A percentile compares a stretch with the other conserved stretches of the same genome.
phyloP scores from a whole-genome alignment of 495 filamentous ascomycete genomes.

The Penicillium parvum region DNA sequence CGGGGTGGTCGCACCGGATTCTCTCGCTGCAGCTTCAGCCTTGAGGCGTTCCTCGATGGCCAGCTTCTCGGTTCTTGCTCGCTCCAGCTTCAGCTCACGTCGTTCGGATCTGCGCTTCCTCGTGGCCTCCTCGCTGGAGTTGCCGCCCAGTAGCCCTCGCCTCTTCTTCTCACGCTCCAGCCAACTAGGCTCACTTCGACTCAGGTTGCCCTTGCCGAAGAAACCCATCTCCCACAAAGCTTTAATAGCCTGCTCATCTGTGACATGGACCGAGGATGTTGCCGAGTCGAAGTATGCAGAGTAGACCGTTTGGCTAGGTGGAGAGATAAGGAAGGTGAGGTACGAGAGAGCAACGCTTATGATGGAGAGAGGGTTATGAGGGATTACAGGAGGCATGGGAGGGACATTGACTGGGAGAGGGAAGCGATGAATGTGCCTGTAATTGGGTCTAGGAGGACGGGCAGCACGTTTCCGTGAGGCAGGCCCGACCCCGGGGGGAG shows the following conservation, averaged over 20 bases:
- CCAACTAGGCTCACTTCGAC: slow-evolving; percentile 93
- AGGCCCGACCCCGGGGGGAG: too few species aligned
- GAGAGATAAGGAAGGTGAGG: slow-evolving; percentile 64
- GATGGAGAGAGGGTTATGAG: slow-evolving; percentile 86
- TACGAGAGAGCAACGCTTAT: slow-evolving; percentile 73
- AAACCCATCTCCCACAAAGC: slow-evolving; percentile 94
- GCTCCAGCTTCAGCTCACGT: slow-evolving; percentile 77
- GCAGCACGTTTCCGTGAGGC: slow-evolving; percentile 7
- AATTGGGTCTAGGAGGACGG: slow-evolving; percentile 60
- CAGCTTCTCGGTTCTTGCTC: slow-evolving; percentile 79
- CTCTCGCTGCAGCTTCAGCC: slow-evolving; percentile 51
- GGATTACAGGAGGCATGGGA: slow-evolving; percentile 81
- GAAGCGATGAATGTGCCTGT: slow-evolving; percentile 66
- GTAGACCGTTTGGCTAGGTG: slow-evolving; percentile 67
- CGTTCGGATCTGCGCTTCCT: slow-evolving; percentile 71
- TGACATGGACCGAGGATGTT: slow-evolving; percentile 81
- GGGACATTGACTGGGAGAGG: slow-evolving; percentile 74
- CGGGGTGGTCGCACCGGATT: slow-evolving; percentile 17
- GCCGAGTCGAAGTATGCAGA: slow-evolving; percentile 70
- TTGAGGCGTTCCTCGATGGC: slow-evolving; percentile 67
- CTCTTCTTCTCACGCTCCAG: slow-evolving; percentile 73
- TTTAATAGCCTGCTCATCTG: slow-evolving; percentile 65
- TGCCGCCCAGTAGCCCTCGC: slow-evolving; percentile 55
- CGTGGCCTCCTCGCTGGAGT: slow-evolving; percentile 77
- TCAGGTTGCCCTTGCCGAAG: slow-evolving; percentile 89